Evolutionary conservation across 2,329 filamentous ascomycete genomes (phyloP).

Genomic region (Trichoderma afroharzianum): DNA sequence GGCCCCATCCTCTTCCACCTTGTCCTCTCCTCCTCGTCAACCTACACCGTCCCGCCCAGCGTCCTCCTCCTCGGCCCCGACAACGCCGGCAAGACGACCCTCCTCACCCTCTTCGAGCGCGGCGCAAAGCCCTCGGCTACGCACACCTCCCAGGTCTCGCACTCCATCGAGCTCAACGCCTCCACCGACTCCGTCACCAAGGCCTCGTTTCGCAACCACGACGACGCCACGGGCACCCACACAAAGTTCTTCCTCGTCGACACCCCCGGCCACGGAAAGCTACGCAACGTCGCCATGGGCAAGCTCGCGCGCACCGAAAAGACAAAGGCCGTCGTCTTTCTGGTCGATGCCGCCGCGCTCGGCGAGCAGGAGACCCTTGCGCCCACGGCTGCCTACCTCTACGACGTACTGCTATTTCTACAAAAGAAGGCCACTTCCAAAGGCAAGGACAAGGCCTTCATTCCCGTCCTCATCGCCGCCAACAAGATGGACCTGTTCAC

Average conservation of each 20-base stretch:
- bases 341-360: conserved; percentile 79
- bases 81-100: conserved; percentile 80
- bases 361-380: conserved; percentile 58
- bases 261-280: conserved; percentile 93
- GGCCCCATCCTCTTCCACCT: conserved; percentile 76
- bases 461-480: conserved; percentile 79
- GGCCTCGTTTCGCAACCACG: conserved; percentile 53
- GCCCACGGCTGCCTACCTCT: conserved; percentile 77
- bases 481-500: conserved; percentile 98
- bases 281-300: conserved; percentile 66
- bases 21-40: conserved; percentile 63
- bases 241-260: conserved; percentile 76
- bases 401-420: conserved; percentile 79
- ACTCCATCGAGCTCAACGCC: conserved; percentile 54
- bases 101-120: conserved; percentile 70
- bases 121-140: conserved; percentile 45
- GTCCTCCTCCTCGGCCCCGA: conserved; percentile 79
- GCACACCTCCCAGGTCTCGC: conserved; percentile 52
- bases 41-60: conserved; percentile 66
- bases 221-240: conserved; percentile 52
- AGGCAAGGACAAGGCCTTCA: conserved; percentile 35
- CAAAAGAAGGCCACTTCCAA: conserved; percentile 64
- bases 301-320: conserved; percentile 44
- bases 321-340: conserved; percentile 73
- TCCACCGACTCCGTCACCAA: conserved; percentile 43